These are phyloP conservation scores for Pseudocercospora pini-densiflorae DNA, from an alignment of 2,329 filamentous ascomycete species.

Conservation along the genomic window DNA sequence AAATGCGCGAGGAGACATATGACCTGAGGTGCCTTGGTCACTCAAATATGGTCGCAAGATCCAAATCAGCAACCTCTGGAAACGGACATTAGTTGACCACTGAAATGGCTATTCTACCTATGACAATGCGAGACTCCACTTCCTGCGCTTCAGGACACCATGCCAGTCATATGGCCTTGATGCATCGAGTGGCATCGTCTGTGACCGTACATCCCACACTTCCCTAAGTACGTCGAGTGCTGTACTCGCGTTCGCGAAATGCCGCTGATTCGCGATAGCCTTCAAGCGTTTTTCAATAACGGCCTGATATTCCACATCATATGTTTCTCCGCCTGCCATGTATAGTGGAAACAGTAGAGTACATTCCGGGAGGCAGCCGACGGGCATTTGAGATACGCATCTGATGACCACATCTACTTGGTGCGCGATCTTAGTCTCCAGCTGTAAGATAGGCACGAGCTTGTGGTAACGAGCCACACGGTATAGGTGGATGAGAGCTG, in stretches of 20 bases:
- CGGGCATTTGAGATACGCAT: constrained; percentile 1
- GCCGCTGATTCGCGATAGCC: constrained; percentile 1
- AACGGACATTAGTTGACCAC: too few species aligned
- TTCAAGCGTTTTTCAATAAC: not conserved
- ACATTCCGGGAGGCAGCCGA: constrained; percentile 12
- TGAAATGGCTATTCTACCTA: not conserved
- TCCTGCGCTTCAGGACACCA: not conserved
- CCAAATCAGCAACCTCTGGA: too few species aligned
- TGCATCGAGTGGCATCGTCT: not conserved
- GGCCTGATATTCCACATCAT: not conserved
- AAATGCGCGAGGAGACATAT: too few species aligned
- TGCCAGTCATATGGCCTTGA: constrained; percentile 2
- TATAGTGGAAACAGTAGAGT: constrained; percentile 12
- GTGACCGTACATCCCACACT: constrained; percentile 6
- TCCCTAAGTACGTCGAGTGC: constrained; percentile 11
- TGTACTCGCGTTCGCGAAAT: constrained; percentile 5
- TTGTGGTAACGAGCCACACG: not conserved
- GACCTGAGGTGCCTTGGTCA: too few species aligned
- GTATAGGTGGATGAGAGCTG: constrained; percentile 8
- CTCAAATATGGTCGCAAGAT: too few species aligned
- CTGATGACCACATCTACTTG: not conserved
- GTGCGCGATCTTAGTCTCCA: not conserved
- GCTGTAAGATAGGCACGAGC: not conserved
- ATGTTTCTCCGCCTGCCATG: constrained; percentile 11
- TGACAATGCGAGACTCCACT: not conserved